These are phyloP conservation scores for Russula foetens DNA, from an alignment of 768 basidiomycete species.

Conservation along the genomic window DNA sequence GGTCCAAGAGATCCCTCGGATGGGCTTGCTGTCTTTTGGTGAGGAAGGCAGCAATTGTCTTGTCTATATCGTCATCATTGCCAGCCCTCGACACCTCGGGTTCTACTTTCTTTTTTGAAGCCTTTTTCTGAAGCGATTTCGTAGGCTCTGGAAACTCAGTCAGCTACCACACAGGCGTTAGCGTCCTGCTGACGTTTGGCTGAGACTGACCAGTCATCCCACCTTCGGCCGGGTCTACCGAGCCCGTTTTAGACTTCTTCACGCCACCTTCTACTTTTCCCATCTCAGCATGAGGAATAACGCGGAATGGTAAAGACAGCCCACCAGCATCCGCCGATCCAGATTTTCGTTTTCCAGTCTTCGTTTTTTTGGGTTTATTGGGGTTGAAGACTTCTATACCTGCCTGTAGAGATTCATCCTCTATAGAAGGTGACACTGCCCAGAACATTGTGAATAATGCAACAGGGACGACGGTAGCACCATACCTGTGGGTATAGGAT, in stretches of 20 bases:
- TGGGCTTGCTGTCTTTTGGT: not conserved
- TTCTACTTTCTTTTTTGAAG: not conserved
- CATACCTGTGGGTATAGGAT: not conserved
- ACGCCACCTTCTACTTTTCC: not conserved
- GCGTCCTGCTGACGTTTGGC: not conserved
- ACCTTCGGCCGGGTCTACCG: not conserved
- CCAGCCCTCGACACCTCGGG: not conserved
- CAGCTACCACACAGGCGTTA: not conserved
- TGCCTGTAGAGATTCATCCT: not conserved
- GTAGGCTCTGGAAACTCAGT: not conserved
- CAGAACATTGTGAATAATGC: not conserved
- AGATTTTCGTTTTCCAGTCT: not conserved
- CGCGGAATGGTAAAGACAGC: not conserved
- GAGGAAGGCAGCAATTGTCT: conserved; percentile 11
- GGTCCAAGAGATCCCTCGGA: not conserved
- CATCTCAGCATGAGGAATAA: not conserved
- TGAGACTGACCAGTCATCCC: not conserved
- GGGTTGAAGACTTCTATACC: not conserved
- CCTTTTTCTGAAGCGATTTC: not conserved
- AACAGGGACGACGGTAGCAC: not conserved
- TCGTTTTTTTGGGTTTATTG: not conserved
- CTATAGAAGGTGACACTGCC: not conserved
- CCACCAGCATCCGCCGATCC: not conserved
- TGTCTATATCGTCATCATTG: conserved; percentile 9
- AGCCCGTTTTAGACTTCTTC: not conserved